Base-by-base conservation (phyloP, 1,284 basidiomycete genomes). In the Tilletia walkeri region DNA sequence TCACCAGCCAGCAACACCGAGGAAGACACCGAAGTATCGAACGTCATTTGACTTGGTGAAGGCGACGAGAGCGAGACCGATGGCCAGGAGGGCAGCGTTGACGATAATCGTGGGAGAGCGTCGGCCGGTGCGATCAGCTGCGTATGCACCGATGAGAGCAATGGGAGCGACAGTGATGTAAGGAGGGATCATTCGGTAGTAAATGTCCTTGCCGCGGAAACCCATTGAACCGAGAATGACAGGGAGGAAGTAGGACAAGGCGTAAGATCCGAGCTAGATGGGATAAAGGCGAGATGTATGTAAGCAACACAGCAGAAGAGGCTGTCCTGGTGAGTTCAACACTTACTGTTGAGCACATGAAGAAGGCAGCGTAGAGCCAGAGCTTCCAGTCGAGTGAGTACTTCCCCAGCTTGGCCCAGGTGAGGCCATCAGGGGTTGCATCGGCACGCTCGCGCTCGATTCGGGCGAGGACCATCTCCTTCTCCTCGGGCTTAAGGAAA, bases 401-500 rank as follows among this genome's bases (percentile, higher is more conserved):
- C 54, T 70, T 76, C 56, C 74, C 18, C n/a, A 84, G 68, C 73
- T 85, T 85, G n/a, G 53, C 39, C 72, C 69, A 70, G 24, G 85
- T 85, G 50, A 86, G 77, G 3, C 76, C 53, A 70, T 87, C 86
- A 39, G 79, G 79, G 24, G 76, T 78, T 30, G 85, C 77, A 75
- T 87, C 86, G 30, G 83, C 84, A 56, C 86, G 84, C 80, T 86
- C 86, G 24, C 76, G 74, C 69, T 86, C 74, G 70, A 87, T 85
- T 45, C 86, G 82, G 9, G 83, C 79, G 30, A 83, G 73, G 67
- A 86, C 77, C 69, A 85, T 79, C 38, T 78, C 73, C 36, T 79
- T 84, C 75, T 86, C 82, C 24, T 84, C 82, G 16, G 74, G 73
- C 2, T 75, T 83, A 38, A 87, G 80, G 83, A 86, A 86, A n/a